Evolutionary conservation across 768 basidiomycete species (phyloP).

Genomic region (Termitomyces bulborhizus): DNA sequence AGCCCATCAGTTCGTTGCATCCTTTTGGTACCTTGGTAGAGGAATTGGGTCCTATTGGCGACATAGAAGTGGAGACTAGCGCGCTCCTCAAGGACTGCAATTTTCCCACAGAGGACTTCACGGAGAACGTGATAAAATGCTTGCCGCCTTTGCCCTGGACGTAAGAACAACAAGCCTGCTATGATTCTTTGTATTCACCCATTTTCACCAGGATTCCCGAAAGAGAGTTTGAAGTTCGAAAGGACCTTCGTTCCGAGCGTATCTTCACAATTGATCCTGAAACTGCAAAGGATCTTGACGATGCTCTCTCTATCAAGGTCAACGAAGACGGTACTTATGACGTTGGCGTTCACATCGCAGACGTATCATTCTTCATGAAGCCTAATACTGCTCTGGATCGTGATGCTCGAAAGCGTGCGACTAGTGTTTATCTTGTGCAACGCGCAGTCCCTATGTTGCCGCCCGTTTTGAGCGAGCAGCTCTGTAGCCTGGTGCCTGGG

Average conservation of each 20-base stretch:
- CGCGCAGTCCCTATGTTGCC: constrained; percentile 97
- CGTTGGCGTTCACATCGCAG: constrained; percentile 92
- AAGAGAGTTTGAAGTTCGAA: constrained; percentile 79
- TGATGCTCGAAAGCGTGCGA: constrained; percentile 95
- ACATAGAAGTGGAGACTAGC: constrained; percentile 96
- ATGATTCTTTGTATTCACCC: constrained; percentile 5
- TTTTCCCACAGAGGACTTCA: constrained; percentile 97
- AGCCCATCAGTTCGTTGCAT: constrained; percentile 95
- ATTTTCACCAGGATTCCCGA: constrained; percentile 65
- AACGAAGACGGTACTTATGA: constrained; percentile 93
- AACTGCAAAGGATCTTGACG: constrained; percentile 88
- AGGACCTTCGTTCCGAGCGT: constrained; percentile 79
- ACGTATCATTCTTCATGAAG: constrained; percentile 93
- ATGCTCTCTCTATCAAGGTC: constrained; percentile 83
- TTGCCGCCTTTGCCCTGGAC: constrained; percentile 94
- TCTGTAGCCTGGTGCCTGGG: constrained; percentile 87
- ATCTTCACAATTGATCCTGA: constrained; percentile 93
- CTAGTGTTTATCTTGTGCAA: constrained; percentile 95
- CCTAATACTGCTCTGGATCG: constrained; percentile 96
- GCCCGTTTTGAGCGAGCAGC: constrained; percentile 83
- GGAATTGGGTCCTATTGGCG: constrained; percentile 97
- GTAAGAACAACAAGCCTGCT: constrained; percentile 36
- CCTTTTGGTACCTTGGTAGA: constrained; percentile 98
- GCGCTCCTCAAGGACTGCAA: constrained; percentile 98
- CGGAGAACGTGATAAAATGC: constrained; percentile 92